Percentiles rank a stretch among this genome's conserved stretches.
These are phyloP conservation scores for Solanum etuberosum DNA, from an alignment of 257 asterid species.

Conservation along the genomic window DNA sequence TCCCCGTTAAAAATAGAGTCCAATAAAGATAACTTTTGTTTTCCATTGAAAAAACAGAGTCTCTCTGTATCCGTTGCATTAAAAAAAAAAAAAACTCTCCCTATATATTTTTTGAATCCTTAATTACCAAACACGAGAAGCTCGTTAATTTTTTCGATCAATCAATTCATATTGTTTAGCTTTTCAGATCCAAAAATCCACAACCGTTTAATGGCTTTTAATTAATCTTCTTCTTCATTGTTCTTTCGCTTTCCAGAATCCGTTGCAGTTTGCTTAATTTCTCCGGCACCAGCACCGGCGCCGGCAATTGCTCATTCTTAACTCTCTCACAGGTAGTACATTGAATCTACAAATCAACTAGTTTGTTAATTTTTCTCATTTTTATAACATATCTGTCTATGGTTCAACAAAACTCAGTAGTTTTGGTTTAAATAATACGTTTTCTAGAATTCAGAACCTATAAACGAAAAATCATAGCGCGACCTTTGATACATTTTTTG, in stretches of 20 bases:
- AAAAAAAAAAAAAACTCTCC: constrained; percentile 18
- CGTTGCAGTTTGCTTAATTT: neutral
- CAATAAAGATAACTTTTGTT: constrained; percentile 13
- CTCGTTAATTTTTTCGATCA: constrained; percentile 5
- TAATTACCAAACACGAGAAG: constrained; percentile 37
- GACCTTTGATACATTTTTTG: neutral
- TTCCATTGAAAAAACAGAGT: neutral
- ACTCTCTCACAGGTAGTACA: neutral
- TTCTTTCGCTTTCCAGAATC: neutral
- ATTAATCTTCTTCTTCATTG: neutral
- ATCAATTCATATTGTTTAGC: neutral
- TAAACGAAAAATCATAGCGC: neutral
- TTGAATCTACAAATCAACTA: neutral
- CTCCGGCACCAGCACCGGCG: neutral
- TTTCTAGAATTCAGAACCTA: neutral
- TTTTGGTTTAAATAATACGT: neutral
- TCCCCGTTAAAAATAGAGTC: constrained; percentile 1
- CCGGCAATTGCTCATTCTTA: neutral
- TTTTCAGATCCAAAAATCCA: constrained; percentile 21
- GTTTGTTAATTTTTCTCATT: neutral
- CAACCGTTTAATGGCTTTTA: neutral
- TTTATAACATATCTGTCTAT: neutral
- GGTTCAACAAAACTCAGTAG: neutral
- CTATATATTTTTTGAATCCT: constrained; percentile 14
- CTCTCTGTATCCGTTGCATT: constrained; percentile 17